Conservation (phyloP, 2,329 filamentous ascomycete genomes). For the Xylaria sp. region DNA sequence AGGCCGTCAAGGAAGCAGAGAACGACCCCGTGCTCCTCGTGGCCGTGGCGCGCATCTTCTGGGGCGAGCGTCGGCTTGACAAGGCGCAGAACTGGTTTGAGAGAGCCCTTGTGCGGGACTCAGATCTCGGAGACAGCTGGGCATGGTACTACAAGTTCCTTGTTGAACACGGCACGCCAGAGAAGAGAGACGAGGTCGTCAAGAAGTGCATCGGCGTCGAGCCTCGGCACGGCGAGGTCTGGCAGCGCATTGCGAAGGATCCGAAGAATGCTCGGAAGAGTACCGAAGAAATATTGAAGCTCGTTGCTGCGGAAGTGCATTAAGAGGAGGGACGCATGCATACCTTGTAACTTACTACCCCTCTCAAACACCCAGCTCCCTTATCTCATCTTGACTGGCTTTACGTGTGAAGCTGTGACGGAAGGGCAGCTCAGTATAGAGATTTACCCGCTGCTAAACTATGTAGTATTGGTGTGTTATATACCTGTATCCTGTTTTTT, state of each 20-base stretch:
- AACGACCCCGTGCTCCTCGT: slow-evolving; percentile 90
- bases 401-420: background rate
- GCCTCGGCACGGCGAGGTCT: slow-evolving; percentile 91
- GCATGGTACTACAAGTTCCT: slow-evolving; percentile 98
- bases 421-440: background rate
- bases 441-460: background rate
- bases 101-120: slow-evolving; percentile 88
- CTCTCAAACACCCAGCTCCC: background rate
- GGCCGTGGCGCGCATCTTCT: slow-evolving; percentile 94
- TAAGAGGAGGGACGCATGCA: slow-evolving; percentile 12
- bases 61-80: slow-evolving; percentile 90
- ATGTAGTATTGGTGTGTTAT: slow-evolving; percentile 8
- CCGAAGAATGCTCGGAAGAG: slow-evolving; percentile 80
- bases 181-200: slow-evolving; percentile 88
- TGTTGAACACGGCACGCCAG: slow-evolving; percentile 89
- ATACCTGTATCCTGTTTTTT: slow-evolving; percentile 12
- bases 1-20: slow-evolving; percentile 97
- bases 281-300: slow-evolving; percentile 83
- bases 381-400: background rate
- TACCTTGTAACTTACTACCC: background rate
- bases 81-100: slow-evolving; percentile 98
- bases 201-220: slow-evolving; percentile 84
- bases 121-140: slow-evolving; percentile 92
- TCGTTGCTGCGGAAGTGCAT: slow-evolving; percentile 67
- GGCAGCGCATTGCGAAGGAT: slow-evolving; percentile 88